Evolutionary conservation across 1,284 basidiomycete genomes (phyloP), one percentile per base, ranked within the genome.

Genomic region (Pisolithus thermaeus): DNA sequence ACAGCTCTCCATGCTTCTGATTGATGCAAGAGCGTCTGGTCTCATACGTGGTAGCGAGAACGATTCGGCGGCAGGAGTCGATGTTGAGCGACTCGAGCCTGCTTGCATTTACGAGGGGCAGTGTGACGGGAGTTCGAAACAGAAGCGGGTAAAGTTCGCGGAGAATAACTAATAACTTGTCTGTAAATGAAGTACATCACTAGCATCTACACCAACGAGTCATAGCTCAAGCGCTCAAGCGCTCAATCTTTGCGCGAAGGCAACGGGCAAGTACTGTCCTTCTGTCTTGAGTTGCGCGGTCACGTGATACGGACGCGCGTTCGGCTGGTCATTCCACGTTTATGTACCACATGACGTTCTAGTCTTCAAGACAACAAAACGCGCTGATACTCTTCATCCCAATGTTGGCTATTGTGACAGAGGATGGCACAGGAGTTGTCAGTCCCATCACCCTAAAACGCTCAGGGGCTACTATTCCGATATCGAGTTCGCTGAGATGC

Each of bases 391-490:
- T 18, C 5, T 20, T 8, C 14, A 3, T 23, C 50, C n/a, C 43
- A 30, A 82, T 82, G 79, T 69, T 82, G 41, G 76, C 76, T 41
- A 61, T 77, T 32, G 63, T 71, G 25, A 73, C 75, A 27, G 69
- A 70, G 14, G 65, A 68, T 28, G 68, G 71, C n/a, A 69, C 78
- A 50, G 69, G 70, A 46, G 56, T 83, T 47, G 57, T 77, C 39
- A 78, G 84, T 46, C 65, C 75, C 3, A 50, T 67, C 6, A 59
- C 65, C 25, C 66, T 86, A 49, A 81, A 77, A 60, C 70, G 67
- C 32, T 58, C 70, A 2, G 70, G 76, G 0, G 62, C 70, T 11
- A 74, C 65, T 3, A 67, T 71, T 44, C 71, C 65, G 32, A 66
- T 66, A 49, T 74, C 69, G 46, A 64, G 65, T 48, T 60, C 66